Conservation (phyloP, 495 filamentous ascomycete species). For the Penicillium cinerascens region DNA sequence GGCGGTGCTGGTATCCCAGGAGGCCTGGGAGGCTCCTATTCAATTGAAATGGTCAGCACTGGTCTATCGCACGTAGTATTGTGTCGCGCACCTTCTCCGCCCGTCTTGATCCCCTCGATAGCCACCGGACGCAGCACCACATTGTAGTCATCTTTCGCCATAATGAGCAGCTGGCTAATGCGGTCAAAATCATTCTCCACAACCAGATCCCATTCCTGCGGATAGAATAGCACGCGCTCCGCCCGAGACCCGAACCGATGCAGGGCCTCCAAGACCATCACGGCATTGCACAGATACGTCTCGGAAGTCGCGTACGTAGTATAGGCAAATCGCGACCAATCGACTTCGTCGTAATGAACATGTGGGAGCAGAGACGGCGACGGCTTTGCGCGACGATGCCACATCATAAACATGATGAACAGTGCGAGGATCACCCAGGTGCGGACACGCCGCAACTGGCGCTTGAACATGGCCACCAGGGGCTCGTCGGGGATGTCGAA, state of each 20-base stretch:
- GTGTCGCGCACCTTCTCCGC: constrained; percentile 32
- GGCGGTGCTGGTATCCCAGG: constrained; percentile 62
- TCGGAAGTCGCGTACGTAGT: constrained; percentile 67
- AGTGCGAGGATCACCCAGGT: constrained; percentile 35
- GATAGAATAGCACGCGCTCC: constrained; percentile 66
- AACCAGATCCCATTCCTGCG: constrained; percentile 49
- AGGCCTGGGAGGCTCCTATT: constrained; percentile 21
- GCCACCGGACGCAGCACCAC: constrained; percentile 58
- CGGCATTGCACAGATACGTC: constrained; percentile 68
- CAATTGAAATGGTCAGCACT: background rate
- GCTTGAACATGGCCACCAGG: constrained; percentile 28
- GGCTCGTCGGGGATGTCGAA: constrained; percentile 45
- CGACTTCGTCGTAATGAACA: constrained; percentile 40
- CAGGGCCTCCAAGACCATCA: constrained; percentile 71
- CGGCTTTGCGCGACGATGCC: constrained; percentile 23
- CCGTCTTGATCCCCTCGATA: constrained; percentile 47
- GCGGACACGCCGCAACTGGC: constrained; percentile 35
- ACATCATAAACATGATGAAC: constrained; percentile 31
- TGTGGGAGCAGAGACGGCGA: constrained; percentile 26
- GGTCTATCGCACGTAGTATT: background rate
- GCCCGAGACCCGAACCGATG: constrained; percentile 58
- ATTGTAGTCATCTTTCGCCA: constrained; percentile 59
- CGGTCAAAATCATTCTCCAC: constrained; percentile 36
- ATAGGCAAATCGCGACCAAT: constrained; percentile 67
- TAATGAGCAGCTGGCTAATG: constrained; percentile 53